Conservation (phyloP, 176 grass and related monocot genomes). For the Aegilops longissima region DNA sequence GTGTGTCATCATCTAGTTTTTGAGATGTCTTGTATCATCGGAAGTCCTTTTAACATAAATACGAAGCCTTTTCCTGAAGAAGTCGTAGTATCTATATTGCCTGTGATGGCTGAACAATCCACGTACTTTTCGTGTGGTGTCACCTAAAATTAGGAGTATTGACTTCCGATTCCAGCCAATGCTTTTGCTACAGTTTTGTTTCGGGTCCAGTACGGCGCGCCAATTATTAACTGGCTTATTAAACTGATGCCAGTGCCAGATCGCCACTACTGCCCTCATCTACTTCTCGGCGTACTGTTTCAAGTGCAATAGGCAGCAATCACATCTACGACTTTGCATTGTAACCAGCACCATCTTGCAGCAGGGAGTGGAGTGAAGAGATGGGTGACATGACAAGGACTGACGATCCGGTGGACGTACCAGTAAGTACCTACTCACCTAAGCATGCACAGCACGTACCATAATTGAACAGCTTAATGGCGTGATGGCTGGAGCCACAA, state of each 20-base stretch:
- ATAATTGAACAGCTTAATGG: not conserved
- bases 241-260: too few relatives aligned
- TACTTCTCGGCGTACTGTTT: too few relatives aligned
- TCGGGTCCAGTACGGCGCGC: not conserved
- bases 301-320: too few relatives aligned
- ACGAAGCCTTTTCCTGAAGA: not conserved
- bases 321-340: not conserved
- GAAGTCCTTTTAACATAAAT: too few relatives aligned
- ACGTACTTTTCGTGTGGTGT: not conserved
- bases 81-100: not conserved
- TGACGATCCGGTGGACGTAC: not conserved
- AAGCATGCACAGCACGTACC: conserved; percentile 2
- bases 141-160: not conserved
- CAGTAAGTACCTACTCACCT: not conserved
- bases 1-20: too few relatives aligned
- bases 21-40: too few relatives aligned
- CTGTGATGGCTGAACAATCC: not conserved
- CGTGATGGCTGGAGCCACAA: not conserved
- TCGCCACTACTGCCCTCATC: too few relatives aligned
- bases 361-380: not conserved
- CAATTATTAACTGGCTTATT: not conserved
- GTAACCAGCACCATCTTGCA: not conserved
- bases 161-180: not conserved
- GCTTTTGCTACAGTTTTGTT: not conserved
- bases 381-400: not conserved